Evolutionary conservation across 2,329 filamentous ascomycete genomes (phyloP).

Genomic region (Epichloe coenophiala): DNA sequence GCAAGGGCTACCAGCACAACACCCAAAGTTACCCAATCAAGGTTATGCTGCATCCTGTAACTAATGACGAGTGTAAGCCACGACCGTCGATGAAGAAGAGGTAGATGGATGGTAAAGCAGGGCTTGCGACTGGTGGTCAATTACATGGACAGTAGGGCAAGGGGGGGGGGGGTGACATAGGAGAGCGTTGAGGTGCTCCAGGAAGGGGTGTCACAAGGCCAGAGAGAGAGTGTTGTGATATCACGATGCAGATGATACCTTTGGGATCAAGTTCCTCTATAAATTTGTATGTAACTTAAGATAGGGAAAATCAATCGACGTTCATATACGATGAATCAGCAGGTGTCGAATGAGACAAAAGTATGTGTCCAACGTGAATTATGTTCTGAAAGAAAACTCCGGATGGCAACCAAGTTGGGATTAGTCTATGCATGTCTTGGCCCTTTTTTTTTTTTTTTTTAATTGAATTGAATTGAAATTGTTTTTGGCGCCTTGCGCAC

Average conservation of each 20-base stretch:
- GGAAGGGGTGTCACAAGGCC: background rate
- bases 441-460: no score
- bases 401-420: background rate
- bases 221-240: background rate
- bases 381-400: no score
- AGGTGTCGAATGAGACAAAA: no score
- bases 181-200: background rate
- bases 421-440: background rate
- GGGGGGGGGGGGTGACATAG: background rate
- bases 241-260: background rate
- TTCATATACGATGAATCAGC: background rate
- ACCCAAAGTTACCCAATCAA: conserved; percentile 62
- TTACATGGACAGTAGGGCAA: background rate
- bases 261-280: background rate
- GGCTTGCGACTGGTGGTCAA: background rate
- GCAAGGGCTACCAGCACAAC: conserved; percentile 85
- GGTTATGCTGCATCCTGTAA: conserved; percentile 72
- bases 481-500: background rate
- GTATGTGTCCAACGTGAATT: no score
- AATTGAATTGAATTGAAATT: background rate
- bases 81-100: conserved; percentile 45
- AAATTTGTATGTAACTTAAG: conserved; percentile 6
- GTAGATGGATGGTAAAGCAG: conserved; percentile 20
- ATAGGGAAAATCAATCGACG: background rate
- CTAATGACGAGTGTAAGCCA: conserved; percentile 47